phyloP scores from a whole-genome alignment of 306 rosid species.

The Vigna reflexopilosa region DNA sequence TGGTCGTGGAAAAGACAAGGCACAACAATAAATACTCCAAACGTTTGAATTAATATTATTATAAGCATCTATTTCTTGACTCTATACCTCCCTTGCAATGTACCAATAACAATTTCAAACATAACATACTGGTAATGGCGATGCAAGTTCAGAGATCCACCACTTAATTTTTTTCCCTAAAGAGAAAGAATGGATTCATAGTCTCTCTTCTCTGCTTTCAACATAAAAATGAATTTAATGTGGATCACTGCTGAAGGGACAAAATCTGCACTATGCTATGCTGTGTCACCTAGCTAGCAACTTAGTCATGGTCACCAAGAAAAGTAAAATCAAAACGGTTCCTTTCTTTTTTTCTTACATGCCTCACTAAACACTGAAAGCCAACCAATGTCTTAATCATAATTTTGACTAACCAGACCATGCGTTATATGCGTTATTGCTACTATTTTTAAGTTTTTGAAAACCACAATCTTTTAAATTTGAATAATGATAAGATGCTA shows the following conservation, averaged over 20 bases:
- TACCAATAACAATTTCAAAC: conserved; percentile 8
- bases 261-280: conserved; percentile 44
- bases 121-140: neutral
- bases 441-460: too few relatives aligned
- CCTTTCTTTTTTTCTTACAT: neutral
- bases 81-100: conserved; percentile 26
- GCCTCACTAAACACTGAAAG: neutral
- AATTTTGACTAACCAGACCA: too few relatives aligned
- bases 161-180: conserved; percentile 24
- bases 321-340: conserved; percentile 18
- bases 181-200: conserved; percentile 11
- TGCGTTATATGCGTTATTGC: too few relatives aligned
- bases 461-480: too few relatives aligned
- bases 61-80: conserved; percentile 43
- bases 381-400: neutral
- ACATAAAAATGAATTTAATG: conserved; percentile 11
- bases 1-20: neutral
- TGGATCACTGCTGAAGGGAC: neutral
- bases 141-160: too few relatives aligned
- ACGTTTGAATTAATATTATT: conserved; percentile 27
- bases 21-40: conserved; percentile 5
- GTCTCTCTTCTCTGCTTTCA: conserved; percentile 2
- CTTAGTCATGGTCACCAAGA: conserved; percentile 38
- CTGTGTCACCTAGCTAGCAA: neutral
- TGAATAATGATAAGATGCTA: too few relatives aligned